phyloP scores from a whole-genome alignment of 306 rosid species.

The Inga oerstediana region DNA sequence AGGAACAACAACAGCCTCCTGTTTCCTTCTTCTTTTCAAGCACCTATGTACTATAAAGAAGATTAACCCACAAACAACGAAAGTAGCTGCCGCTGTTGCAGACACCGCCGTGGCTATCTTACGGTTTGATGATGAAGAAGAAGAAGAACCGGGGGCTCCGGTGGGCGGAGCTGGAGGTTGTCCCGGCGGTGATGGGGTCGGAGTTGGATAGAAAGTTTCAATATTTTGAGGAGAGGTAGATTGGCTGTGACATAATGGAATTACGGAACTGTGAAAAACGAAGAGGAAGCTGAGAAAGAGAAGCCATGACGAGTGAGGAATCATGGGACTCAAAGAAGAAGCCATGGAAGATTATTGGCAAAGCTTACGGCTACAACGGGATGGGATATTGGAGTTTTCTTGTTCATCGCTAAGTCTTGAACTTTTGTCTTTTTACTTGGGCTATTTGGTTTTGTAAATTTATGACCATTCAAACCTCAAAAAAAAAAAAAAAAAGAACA shows the following conservation, averaged over 20 bases:
- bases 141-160: constrained; percentile 36
- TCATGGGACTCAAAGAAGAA: constrained; percentile 12
- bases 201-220: constrained; percentile 63
- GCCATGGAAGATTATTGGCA: constrained; percentile 45
- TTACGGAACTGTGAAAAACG: constrained; percentile 17
- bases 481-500: neutral
- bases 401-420: constrained; percentile 23
- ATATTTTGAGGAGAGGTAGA: constrained; percentile 56
- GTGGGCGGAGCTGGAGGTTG: neutral
- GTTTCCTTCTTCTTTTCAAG: constrained; percentile 39
- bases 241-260: constrained; percentile 45
- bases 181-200: constrained; percentile 15
- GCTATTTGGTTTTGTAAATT: constrained; percentile 22
- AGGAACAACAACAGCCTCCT: constrained; percentile 37
- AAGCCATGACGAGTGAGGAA: constrained; percentile 36
- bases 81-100: constrained; percentile 63
- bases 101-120: constrained; percentile 62
- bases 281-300: constrained; percentile 34
- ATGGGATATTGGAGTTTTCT: constrained; percentile 27
- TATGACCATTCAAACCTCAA: constrained; percentile 62
- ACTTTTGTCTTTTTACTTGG: constrained; percentile 27
- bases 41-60: constrained; percentile 48
- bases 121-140: constrained; percentile 30
- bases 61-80: constrained; percentile 54
- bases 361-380: constrained; percentile 24